Evolutionary conservation across 2,329 filamentous ascomycete species (phyloP).

Genomic region (Phialocephala sp.): DNA sequence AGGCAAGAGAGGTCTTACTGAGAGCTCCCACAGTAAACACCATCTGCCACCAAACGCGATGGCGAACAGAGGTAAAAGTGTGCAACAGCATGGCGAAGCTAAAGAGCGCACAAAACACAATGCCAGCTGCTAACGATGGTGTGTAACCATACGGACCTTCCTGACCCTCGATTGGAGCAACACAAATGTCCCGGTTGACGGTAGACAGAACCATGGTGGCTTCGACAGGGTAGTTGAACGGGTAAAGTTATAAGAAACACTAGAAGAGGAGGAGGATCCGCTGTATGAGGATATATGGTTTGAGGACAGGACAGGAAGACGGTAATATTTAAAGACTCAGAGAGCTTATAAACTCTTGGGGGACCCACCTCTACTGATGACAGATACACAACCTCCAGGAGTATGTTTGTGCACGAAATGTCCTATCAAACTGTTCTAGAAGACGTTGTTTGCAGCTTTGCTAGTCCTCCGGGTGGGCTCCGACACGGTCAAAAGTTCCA

Average conservation of each 20-base stretch:
- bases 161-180: not conserved
- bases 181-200: not conserved
- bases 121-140: conserved; percentile 42
- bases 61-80: conserved; percentile 48
- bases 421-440: not conserved
- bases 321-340: not conserved
- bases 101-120: conserved; percentile 55
- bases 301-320: not conserved
- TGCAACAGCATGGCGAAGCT: conserved; percentile 49
- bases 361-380: not conserved
- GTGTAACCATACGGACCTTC: conserved; percentile 27
- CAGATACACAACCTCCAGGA: not conserved
- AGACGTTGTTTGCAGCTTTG: not conserved
- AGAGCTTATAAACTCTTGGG: not conserved
- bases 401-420: not conserved
- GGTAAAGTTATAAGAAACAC: not conserved
- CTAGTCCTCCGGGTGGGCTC: not conserved
- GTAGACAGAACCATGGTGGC: not conserved
- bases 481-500: not conserved
- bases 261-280: not conserved
- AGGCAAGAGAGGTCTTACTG: conserved; percentile 34
- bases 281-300: not conserved
- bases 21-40: conserved; percentile 52
- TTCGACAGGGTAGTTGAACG: too few relatives aligned
- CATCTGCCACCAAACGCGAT: conserved; percentile 54